Percentiles rank a stretch among this genome's conserved stretches.
These are phyloP conservation scores for Phytopythium cucurbitacearum DNA, from an alignment of 352 stramenopile genomes.

Conservation along the genomic window DNA sequence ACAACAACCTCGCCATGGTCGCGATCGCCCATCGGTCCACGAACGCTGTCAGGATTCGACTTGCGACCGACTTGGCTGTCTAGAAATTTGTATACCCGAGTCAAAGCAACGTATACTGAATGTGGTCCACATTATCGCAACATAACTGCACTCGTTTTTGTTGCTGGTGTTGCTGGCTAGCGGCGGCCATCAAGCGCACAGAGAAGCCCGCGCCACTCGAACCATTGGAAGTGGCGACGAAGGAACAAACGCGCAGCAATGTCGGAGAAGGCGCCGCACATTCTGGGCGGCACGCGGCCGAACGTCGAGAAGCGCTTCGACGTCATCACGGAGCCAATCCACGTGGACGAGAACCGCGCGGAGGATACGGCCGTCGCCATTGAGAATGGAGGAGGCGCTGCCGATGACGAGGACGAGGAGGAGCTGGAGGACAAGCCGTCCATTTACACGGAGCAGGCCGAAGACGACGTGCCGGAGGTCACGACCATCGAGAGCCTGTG, in stretches of 20 bases:
- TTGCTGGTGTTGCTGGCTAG: background rate
- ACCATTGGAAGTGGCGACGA: constrained; percentile 2
- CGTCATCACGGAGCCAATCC: constrained; percentile 17
- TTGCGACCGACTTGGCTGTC: constrained; percentile 4
- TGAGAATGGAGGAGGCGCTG: background rate
- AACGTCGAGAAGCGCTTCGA: constrained; percentile 59
- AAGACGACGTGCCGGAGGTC: constrained; percentile 56
- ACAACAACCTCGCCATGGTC: constrained; percentile 64
- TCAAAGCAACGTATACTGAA: background rate
- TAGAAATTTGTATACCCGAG: background rate
- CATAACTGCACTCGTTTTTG: background rate
- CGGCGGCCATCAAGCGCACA: background rate
- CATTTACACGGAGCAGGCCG: constrained; percentile 36
- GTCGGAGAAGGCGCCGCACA: constrained; percentile 56
- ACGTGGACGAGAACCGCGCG: constrained; percentile 12
- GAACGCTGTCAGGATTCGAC: constrained; percentile 10
- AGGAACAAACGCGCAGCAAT: constrained; percentile 15
- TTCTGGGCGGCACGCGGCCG: constrained; percentile 49
- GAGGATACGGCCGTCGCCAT: background rate
- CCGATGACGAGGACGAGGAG: constrained; percentile 5
- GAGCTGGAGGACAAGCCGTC: constrained; percentile 14
- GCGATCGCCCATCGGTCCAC: constrained; percentile 36
- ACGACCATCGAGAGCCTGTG: constrained; percentile 82
- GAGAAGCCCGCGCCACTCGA: background rate
- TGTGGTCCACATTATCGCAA: too few species aligned